Conservation (phyloP, 2,329 filamentous ascomycete genomes). For the Penicillium sp. region DNA sequence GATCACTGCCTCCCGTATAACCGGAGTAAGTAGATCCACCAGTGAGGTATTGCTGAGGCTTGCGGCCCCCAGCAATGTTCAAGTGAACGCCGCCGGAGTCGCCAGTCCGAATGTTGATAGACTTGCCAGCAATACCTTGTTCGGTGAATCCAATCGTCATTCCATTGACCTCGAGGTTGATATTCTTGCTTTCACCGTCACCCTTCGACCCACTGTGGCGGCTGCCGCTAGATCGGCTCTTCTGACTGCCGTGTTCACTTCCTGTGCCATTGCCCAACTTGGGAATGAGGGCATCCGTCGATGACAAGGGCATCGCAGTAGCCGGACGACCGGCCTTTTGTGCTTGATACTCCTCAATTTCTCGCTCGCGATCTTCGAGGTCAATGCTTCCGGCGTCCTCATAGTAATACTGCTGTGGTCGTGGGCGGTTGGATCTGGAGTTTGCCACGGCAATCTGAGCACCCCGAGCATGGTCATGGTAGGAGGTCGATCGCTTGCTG, state of each 20-base stretch:
- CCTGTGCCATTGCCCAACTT: conserved; percentile 31
- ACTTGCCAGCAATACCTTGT: conserved; percentile 37
- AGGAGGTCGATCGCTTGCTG: conserved; percentile 28
- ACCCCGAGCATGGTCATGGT: conserved; percentile 33
- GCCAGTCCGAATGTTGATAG: conserved; percentile 39
- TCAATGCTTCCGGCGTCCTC: conserved; percentile 17
- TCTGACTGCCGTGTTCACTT: conserved; percentile 43
- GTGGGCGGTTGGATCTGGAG: conserved; percentile 34
- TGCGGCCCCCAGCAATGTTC: conserved; percentile 38
- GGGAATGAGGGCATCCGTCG: conserved; percentile 34
- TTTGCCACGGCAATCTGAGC: conserved; percentile 35
- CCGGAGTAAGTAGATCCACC: conserved; percentile 33
- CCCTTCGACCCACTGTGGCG: conserved; percentile 37
- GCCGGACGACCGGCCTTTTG: conserved; percentile 25
- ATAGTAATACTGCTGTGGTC: conserved; percentile 32
- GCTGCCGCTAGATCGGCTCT: conserved; percentile 43
- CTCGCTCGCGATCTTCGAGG: conserved; percentile 39
- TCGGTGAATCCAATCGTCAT: conserved; percentile 40
- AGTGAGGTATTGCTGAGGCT: conserved; percentile 36
- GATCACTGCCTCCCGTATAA: conserved; percentile 30
- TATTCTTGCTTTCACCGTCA: conserved; percentile 36
- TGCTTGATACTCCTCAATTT: conserved; percentile 42
- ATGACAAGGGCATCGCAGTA: conserved; percentile 33
- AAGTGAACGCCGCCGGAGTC: conserved; percentile 39
- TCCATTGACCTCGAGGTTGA: conserved; percentile 41